phyloP scores from a whole-genome alignment of 345 rosid species.

The Draba incana region DNA sequence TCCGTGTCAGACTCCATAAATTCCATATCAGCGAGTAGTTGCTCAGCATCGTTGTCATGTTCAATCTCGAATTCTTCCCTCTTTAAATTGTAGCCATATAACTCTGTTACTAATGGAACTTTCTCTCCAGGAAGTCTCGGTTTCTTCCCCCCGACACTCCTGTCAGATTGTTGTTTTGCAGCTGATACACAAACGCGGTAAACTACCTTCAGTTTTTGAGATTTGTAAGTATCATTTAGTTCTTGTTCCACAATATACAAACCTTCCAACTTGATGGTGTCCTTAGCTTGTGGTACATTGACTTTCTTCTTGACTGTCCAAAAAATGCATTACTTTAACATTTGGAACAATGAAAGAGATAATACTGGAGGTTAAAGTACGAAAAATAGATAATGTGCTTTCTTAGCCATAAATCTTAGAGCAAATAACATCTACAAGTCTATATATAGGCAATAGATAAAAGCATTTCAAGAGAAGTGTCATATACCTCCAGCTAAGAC shows the following conservation, averaged over 20 bases:
- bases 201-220: constrained; percentile 11
- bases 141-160: constrained; percentile 91
- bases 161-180: constrained; percentile 68
- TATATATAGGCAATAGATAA: constrained; percentile 14
- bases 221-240: constrained; percentile 11
- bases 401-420: constrained; percentile 1
- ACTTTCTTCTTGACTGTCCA: constrained; percentile 55
- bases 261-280: constrained; percentile 76
- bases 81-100: constrained; percentile 87
- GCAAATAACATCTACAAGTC: constrained; percentile 4
- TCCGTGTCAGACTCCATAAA: constrained; percentile 75
- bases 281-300: constrained; percentile 53
- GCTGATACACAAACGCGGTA: constrained; percentile 33
- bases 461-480: constrained; percentile 19
- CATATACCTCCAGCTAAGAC: constrained; percentile 51
- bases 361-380: constrained; percentile 27
- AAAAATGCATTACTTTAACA: constrained; percentile 38
- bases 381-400: not conserved
- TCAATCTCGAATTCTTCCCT: constrained; percentile 95
- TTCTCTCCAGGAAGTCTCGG: constrained; percentile 71
- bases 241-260: constrained; percentile 22
- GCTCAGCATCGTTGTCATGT: constrained; percentile 97
- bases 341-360: constrained; percentile 44
- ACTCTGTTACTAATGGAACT: constrained; percentile 70
- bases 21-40: constrained; percentile 91